Percentiles rank a stretch among this genome's conserved stretches.
Conservation (phyloP, 73 alveolate species). For the Paramecium biaurelia region DNA sequence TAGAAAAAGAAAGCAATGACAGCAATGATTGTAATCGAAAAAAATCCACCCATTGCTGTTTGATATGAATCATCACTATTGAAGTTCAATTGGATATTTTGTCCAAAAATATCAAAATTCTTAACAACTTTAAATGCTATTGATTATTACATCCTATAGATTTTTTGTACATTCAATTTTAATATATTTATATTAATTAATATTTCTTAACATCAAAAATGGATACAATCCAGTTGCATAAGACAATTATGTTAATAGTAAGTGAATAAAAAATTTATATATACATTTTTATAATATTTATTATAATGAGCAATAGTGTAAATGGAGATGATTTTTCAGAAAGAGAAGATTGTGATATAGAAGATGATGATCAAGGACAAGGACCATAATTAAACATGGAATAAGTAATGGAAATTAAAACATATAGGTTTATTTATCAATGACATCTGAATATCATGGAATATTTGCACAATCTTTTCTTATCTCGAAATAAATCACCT, state of each 20-base stretch:
- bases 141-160: background rate
- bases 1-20: background rate
- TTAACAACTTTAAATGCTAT: background rate
- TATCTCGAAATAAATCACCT: background rate
- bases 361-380: background rate
- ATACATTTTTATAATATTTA: background rate
- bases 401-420: background rate
- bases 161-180: background rate
- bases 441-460: background rate
- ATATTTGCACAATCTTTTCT: background rate
- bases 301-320: background rate
- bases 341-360: background rate
- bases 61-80: background rate
- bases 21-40: background rate
- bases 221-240: background rate
- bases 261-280: background rate
- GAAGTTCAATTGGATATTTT: background rate
- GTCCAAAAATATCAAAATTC: slow-evolving; percentile 28
- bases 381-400: background rate
- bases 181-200: background rate
- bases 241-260: background rate
- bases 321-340: background rate
- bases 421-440: background rate
- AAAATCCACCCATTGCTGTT: slow-evolving; percentile 17
- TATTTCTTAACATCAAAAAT: background rate